phyloP scores from a whole-genome alignment of 1,139 yeast species.

The Zygoascus meyerae region DNA sequence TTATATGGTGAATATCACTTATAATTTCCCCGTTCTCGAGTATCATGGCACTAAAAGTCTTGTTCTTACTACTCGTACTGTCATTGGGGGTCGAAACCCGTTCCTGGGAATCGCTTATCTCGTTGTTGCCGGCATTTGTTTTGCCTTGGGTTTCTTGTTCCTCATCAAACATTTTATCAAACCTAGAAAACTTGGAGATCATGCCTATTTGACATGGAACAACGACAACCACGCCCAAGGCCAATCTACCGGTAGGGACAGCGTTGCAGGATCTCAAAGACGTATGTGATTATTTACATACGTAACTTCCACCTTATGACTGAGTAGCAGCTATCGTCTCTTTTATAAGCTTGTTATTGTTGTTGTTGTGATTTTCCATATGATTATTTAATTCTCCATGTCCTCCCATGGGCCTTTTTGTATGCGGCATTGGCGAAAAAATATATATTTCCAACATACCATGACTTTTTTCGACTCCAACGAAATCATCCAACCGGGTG shows the following conservation, averaged over 20 bases:
- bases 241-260: slow-evolving; percentile 2
- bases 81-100: slow-evolving; percentile 83
- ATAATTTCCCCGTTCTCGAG: slow-evolving; percentile 82
- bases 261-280: slow-evolving; percentile 2
- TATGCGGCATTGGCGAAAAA: too few relatives aligned
- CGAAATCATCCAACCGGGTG: slow-evolving; percentile 68
- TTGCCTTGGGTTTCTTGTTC: slow-evolving; percentile 53
- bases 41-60: slow-evolving; percentile 79
- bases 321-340: too few relatives aligned
- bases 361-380: not conserved
- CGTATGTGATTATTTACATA: not conserved
- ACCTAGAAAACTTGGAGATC: slow-evolving; percentile 75
- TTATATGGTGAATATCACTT: slow-evolving; percentile 66
- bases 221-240: slow-evolving; percentile 27
- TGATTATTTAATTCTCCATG: not conserved
- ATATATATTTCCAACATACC: not conserved
- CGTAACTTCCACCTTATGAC: too few relatives aligned
- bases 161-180: slow-evolving; percentile 55
- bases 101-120: slow-evolving; percentile 88
- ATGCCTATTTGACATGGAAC: slow-evolving; percentile 69
- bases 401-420: too few relatives aligned
- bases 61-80: slow-evolving; percentile 77
- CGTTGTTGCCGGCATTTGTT: slow-evolving; percentile 87
- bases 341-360: too few relatives aligned
- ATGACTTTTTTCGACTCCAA: slow-evolving; percentile 17